Evolutionary conservation across 345 rosid species (phyloP).

Genomic region (Linum trigynum): DNA sequence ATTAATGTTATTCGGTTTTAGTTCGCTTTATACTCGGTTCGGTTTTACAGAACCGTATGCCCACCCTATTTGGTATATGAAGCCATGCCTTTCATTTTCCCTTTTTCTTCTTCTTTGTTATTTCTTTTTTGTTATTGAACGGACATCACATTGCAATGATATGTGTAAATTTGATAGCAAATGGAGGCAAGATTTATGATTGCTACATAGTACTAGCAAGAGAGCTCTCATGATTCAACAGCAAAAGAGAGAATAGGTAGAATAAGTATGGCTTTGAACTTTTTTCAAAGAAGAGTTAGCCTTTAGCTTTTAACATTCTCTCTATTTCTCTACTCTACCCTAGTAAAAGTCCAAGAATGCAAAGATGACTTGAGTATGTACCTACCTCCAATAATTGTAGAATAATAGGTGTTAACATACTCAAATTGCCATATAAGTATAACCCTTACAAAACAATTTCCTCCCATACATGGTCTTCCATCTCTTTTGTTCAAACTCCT

Average conservation of each 20-base stretch:
- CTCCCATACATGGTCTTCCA: too few relatives aligned
- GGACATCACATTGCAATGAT: too few relatives aligned
- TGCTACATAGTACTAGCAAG: slow-evolving; percentile 20
- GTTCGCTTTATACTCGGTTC: too few relatives aligned
- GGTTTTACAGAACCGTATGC: too few relatives aligned
- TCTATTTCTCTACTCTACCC: too few relatives aligned
- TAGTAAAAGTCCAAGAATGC: slow-evolving; percentile 22
- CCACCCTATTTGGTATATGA: too few relatives aligned
- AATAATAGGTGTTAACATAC: slow-evolving; percentile 24
- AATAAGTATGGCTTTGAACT: slow-evolving; percentile 4
- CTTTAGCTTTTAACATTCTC: slow-evolving; percentile 8
- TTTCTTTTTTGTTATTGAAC: slow-evolving; percentile 1
- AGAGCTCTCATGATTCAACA: slow-evolving; percentile 24
- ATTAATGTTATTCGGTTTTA: too few relatives aligned
- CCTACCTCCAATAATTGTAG: slow-evolving; percentile 56
- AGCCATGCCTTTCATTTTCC: slow-evolving; percentile 14
- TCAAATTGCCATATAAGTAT: too few relatives aligned
- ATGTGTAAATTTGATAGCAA: slow-evolving; percentile 25
- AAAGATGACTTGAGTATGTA: slow-evolving; percentile 27
- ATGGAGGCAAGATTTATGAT: not conserved
- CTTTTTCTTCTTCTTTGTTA: not conserved
- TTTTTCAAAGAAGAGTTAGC: slow-evolving; percentile 64
- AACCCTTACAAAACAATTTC: too few relatives aligned
- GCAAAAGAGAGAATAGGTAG: not conserved
- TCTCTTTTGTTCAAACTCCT: too few relatives aligned